Evolutionary conservation across 257 asterid genomes (phyloP), one percentile per base, ranked within the genome.

Genomic region (Ilex aquifolium): DNA sequence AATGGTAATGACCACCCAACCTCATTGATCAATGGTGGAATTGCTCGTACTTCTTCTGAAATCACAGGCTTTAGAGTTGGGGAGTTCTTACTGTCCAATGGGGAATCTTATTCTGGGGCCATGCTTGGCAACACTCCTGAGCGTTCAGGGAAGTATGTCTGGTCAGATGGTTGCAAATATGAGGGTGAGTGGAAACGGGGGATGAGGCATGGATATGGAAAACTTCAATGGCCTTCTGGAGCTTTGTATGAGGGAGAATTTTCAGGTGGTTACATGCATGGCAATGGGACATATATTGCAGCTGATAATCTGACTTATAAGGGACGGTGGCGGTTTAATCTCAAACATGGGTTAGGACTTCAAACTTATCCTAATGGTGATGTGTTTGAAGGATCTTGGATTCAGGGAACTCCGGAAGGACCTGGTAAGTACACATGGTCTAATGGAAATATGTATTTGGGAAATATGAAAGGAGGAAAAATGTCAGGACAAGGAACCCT

Each of bases 401-500:
- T 90, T 56, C 96, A 84, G 73, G 99, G 99, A 5, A 68, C 56
- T 30, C 96, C 95, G 0, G 99, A 93, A 74, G 99, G 99, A 16
- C 94, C 93, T 10, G 97, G 97, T 54, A 93, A 90, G 85, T 90
- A 93, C 78, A 77, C 76, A 2, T 93, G 99, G 99, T 77, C 80
- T 44, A 85, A 81, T 12, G 92, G 97, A 54, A 90, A 93, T 63
- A 84, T 90, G 55, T 93, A 93, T 77, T 42, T 85, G 74, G 99
- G 99, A 51, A 78, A 90, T 62, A 82, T 90, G 85, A 93, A 84
- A 71, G 91, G 80, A 42, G 97, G 97, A 32, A 85, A 77, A 69
- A 85, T 90, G 91, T 87, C 94, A 0, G 97, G 97, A 30, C 87
- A 87, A 63, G 99, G 99, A 68, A 90, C 96, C 55, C 95, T 93